A percentile compares a stretch with the other conserved stretches of the same genome.
Evolutionary conservation across 2,329 filamentous ascomycete species (phyloP).

Genomic region (Monilinia aucupariae): DNA sequence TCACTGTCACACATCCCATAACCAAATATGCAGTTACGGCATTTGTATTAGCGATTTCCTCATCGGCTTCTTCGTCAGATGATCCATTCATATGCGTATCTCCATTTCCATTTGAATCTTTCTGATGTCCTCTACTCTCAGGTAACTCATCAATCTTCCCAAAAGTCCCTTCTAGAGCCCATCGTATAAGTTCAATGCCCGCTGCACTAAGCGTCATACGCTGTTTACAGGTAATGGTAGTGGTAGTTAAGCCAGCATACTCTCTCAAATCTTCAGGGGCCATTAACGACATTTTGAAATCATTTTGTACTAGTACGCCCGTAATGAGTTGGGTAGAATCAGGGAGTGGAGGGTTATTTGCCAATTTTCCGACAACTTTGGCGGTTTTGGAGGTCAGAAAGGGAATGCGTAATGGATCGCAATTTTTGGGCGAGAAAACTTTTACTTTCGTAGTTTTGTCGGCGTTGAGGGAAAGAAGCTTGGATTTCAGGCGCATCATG

Average conservation of each 20-base stretch:
- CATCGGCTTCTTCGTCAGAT: constrained; percentile 56
- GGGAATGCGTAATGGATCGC: constrained; percentile 88
- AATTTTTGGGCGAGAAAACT: constrained; percentile 89
- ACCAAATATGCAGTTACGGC: constrained; percentile 58
- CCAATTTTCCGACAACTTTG: constrained; percentile 92
- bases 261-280: constrained; percentile 92
- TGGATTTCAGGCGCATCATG: constrained; percentile 95
- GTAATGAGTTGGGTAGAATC: constrained; percentile 61
- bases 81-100: constrained; percentile 37
- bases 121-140: constrained; percentile 36
- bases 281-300: constrained; percentile 97
- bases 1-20: constrained; percentile 88
- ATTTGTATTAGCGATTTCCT: constrained; percentile 48
- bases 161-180: constrained; percentile 92
- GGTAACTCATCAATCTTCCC: constrained; percentile 69
- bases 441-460: constrained; percentile 74
- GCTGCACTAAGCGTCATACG: constrained; percentile 82
- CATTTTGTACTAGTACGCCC: constrained; percentile 92
- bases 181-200: constrained; percentile 83
- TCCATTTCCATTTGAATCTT: constrained; percentile 35
- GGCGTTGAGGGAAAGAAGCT: constrained; percentile 85
- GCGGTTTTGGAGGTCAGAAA: constrained; percentile 94
- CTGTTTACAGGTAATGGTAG: constrained; percentile 88
- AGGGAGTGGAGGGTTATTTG: constrained; percentile 60
- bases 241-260: constrained; percentile 94